Base-by-base conservation (phyloP, 2,329 filamentous ascomycete genomes). In the Hymenoscyphus linearis region DNA sequence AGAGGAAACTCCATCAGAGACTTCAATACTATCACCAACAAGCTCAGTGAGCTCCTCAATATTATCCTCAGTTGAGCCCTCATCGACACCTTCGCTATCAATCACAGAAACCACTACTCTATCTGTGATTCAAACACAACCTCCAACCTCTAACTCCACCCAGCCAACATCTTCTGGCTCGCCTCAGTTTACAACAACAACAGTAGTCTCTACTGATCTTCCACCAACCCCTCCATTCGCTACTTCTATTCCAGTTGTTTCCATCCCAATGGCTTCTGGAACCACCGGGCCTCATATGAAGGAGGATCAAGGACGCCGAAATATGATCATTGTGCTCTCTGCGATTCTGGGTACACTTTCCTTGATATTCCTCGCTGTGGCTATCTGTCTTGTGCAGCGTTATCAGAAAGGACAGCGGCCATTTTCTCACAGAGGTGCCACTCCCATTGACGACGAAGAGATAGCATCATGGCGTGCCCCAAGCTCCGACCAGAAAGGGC, bases 371-470 rank as follows among this genome's bases (percentile, higher is more conserved):
- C 58, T 71, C 56, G 44, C 44, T 4, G 53, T 60, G 1, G 61
- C 60, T 18, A 31, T 67, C 25, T 69, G 67, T 36, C 65, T 72
- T 37, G 13, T 63, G 34, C 57, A 55, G 16, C 70, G 67, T 7
- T 70, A 67, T 60, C 64, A 62, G 9, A 61, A 52, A 58, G 59
- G 65, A 27, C 73, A 73, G 36, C 65, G 71, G 13, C 76, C 75
- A 3, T 76, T 85, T 60, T 77, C 82, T 65, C 76, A 78, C 57
- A 76, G 85, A 57, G 83, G 82, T 55, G 82, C 83, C 52, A 83
- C 83, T 0, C 85, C 85, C 13, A 85, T 87, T 62, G 79, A 82
- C 64, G 85, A 87, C 67, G 84, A 86, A 62, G 85, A 87, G 70
- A 87, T 87, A 62, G 82, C 83, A 66, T 85, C 82, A 3, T 87